Evolutionary conservation across 2,329 filamentous ascomycete species (phyloP), one percentile per base, ranked within the genome.

Genomic region (Chrysoporthe cubensis): DNA sequence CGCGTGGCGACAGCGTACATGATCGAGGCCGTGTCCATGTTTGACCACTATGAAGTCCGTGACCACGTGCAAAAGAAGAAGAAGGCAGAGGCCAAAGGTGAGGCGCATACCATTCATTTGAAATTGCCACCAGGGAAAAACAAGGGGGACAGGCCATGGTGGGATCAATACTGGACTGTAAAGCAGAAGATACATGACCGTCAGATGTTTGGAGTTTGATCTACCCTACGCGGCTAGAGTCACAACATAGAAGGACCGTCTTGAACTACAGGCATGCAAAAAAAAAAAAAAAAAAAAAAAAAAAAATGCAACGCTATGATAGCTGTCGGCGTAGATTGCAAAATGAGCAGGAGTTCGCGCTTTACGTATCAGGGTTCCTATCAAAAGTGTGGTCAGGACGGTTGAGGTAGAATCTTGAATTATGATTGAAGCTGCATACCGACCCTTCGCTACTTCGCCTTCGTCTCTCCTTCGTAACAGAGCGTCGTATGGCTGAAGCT

Each of bases 11-110:
- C 71, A 1, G 67, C 66, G 44, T 73, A 72, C 57, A 73, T 72
- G 71, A 71, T 73, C 32, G 71, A 73, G 64, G 71, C 71, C 11
- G 65, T 73, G 52, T 62, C 71, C 32, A 73, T 73, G 71, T 73
- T 73, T 57, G 71, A 73, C 52, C 71, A 73, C 48, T 73, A 73
- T 16, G 69, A 68, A 50, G 67, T 73, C 43, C 71, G 71, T 0
- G 70, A 72, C 58, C 68, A 65, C 4, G 68, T 67, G 43, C 56
- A 64, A 37, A 64, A 67, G 50, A 69, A 69, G 62, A 46, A 69
- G n/a, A 62, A 67, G 50, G 66, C 71, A 1, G 67, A 70, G 66
- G 54, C 67, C 8, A 72, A 67, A 48, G 69, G 64, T 1, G 69
- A 66, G 40, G 56, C 64, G 48, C 71, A 71, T 21, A 46, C 56